These are phyloP conservation scores for Bothriochloa decipiens DNA, from an alignment of 176 grass and related monocot genomes.

Conservation along the genomic window DNA sequence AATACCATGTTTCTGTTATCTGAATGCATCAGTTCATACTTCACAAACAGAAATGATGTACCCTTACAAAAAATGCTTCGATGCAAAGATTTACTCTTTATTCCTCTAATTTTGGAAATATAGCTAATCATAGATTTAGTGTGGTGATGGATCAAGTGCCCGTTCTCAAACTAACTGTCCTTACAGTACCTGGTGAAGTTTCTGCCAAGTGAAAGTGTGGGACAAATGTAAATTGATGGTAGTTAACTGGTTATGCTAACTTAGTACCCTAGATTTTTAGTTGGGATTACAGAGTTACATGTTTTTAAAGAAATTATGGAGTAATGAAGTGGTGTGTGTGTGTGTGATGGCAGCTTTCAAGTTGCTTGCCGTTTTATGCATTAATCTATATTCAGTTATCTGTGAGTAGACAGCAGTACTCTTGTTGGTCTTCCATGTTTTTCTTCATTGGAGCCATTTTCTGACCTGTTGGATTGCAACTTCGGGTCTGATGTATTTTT, in stretches of 20 bases:
- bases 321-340: not conserved
- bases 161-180: not conserved
- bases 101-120: too few species aligned
- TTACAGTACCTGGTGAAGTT: not conserved
- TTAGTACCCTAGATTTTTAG: not conserved
- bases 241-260: not conserved
- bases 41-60: too few species aligned
- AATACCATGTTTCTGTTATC: too few species aligned
- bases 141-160: not conserved
- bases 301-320: not conserved
- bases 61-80: too few species aligned
- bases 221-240: not conserved
- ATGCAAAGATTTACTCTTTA: too few species aligned
- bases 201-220: not conserved
- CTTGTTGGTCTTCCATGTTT: not conserved
- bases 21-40: too few species aligned
- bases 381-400: not conserved
- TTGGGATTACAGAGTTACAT: not conserved
- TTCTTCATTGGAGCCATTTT: not conserved
- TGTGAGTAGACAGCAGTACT: not conserved
- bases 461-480: not conserved
- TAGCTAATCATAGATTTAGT: not conserved
- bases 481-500: too few species aligned
- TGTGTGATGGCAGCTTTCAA: not conserved
- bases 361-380: not conserved